Evolutionary conservation across 2,329 filamentous ascomycete species (phyloP).

Genomic region (Nakataea oryzae): DNA sequence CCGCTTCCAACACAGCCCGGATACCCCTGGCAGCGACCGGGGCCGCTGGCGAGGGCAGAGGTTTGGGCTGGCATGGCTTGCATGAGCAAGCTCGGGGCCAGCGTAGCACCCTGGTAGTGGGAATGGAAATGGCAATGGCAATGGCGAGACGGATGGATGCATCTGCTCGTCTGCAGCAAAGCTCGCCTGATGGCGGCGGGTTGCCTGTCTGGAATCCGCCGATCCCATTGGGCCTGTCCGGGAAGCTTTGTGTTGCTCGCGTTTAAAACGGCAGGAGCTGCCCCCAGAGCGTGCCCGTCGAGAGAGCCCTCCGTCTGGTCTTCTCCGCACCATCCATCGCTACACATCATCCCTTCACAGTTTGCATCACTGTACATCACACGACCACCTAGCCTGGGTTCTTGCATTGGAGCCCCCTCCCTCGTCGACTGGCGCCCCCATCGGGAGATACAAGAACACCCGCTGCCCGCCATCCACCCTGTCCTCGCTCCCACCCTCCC

Average conservation of each 20-base stretch:
- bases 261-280: constrained; percentile 3
- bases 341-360: not conserved
- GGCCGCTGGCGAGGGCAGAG: not conserved
- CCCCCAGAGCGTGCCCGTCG: not conserved
- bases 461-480: not conserved
- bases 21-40: not conserved
- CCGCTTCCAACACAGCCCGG: not conserved
- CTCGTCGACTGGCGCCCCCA: not conserved
- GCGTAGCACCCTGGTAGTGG: not conserved
- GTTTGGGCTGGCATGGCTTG: not conserved
- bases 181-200: constrained; percentile 3
- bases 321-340: not conserved
- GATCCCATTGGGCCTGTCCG: not conserved
- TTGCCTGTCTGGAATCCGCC: not conserved
- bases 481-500: not conserved
- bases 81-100: not conserved
- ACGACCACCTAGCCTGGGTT: not conserved
- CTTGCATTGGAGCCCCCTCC: not conserved
- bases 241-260: not conserved
- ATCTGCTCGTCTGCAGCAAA: not conserved
- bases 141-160: not conserved
- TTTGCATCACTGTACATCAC: not conserved
- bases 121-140: not conserved
- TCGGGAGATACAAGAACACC: not conserved
- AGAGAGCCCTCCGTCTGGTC: not conserved